These are phyloP conservation scores for Calonectria montana DNA, from an alignment of 2,329 filamentous ascomycete species.

Conservation along the genomic window DNA sequence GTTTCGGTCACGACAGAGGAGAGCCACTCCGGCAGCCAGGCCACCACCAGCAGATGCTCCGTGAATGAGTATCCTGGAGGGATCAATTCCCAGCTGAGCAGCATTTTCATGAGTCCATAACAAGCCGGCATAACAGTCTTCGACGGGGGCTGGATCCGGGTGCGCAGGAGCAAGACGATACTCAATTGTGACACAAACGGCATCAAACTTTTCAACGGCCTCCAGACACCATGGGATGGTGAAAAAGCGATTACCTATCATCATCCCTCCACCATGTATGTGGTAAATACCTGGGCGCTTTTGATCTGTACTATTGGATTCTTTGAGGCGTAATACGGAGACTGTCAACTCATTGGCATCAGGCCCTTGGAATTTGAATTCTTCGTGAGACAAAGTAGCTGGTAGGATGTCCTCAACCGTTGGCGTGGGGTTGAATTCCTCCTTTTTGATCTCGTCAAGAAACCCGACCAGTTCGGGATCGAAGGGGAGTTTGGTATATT, in stretches of 20 bases:
- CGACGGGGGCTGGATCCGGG: constrained; percentile 18
- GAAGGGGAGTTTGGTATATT: not conserved
- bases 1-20: constrained; percentile 21
- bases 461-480: not conserved
- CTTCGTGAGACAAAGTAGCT: not conserved
- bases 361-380: not conserved
- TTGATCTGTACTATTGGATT: not conserved
- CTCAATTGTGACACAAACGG: not conserved
- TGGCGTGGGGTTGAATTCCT: not conserved
- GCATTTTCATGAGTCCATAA: constrained; percentile 6
- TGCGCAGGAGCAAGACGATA: constrained; percentile 30
- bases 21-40: constrained; percentile 14
- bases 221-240: not conserved
- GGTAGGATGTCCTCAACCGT: not conserved
- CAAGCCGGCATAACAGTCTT: constrained; percentile 27
- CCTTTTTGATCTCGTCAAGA: not conserved
- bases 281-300: not conserved
- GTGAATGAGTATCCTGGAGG: constrained; percentile 17
- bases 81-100: constrained; percentile 16
- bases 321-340: not conserved
- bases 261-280: not conserved
- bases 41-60: constrained; percentile 28
- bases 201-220: not conserved
- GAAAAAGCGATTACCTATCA: not conserved
- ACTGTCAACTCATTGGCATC: not conserved